Evolutionary conservation across 768 basidiomycete genomes (phyloP), one percentile per base, ranked within the genome.

Genomic region (Boletus edulis): DNA sequence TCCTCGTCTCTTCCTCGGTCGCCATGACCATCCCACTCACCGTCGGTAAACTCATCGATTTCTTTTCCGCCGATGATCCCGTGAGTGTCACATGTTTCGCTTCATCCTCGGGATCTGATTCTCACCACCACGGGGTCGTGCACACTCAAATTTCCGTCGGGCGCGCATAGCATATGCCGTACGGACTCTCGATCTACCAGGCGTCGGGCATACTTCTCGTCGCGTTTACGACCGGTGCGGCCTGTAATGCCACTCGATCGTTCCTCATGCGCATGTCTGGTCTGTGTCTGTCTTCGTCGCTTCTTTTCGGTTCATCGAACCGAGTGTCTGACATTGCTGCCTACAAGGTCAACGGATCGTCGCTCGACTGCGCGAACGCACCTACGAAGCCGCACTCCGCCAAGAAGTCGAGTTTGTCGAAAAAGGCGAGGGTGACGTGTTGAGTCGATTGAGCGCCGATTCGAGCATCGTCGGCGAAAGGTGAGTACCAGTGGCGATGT

Each of bases 371-470:
- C 83, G 95, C 29, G 85, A 94, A 71, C 78, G 81, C 46, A 91
- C 89, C 17, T 98, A 93, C 67, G 75, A 80, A 8, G 89, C 91
- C n/a, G 83, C 93, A 3, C 76, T 98, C 8, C 80, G 78, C 49
- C 93, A 97, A 71, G 95, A 98, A 69, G 87, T 96, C 27, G 94
- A 96, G 68, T 95, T 86, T 69, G 91, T 95, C 7, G 95, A 97
- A 69, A 82, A 82, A 37, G 92, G 92, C 3, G 93, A 95, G 58
- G 96, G 96, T 9, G 96, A 99, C 68, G 90, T 97, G 10, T 75
- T 98, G 42, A 95, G 93, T 69, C 77, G 96, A 52, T 77, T 98
- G 32, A 94, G 90, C 54, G 88, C 87, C 1, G 96, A 99, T 67
- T 91, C 91, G 7, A 91, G 85, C 60, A 91, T 98, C 59, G 91